Conservation (phyloP, 2,329 filamentous ascomycete species). For the Apiospora sp. region DNA sequence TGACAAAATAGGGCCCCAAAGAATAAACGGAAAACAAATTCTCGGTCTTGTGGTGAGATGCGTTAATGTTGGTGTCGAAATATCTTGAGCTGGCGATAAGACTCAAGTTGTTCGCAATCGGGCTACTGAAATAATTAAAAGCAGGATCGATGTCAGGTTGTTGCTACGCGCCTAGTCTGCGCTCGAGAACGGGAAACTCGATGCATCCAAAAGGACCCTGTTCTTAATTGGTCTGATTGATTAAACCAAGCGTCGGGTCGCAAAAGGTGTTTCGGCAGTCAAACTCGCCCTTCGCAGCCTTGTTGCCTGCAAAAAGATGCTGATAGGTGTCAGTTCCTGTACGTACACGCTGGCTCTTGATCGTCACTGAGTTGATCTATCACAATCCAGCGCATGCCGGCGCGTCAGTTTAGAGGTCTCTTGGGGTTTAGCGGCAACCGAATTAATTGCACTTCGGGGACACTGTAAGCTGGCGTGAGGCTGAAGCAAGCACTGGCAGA, state of each 20-base stretch:
- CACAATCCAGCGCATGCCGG: constrained; percentile 1
- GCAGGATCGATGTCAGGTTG: not conserved
- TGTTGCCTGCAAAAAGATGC: constrained; percentile 3
- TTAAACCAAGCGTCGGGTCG: not conserved
- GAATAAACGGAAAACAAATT: not conserved
- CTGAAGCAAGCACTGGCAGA: constrained; percentile 11
- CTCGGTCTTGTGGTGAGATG: not conserved
- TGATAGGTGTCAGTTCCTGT: constrained; percentile 15
- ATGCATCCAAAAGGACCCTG: constrained; percentile 11
- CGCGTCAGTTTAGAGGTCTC: constrained; percentile 4
- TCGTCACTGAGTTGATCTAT: constrained; percentile 15
- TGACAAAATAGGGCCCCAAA: not conserved
- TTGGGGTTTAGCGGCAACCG: constrained; percentile 12
- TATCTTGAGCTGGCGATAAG: constrained; percentile 5
- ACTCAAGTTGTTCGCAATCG: not conserved
- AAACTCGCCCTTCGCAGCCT: not conserved
- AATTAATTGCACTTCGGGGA: not conserved
- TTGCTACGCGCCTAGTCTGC: constrained; percentile 14
- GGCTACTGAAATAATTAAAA: not conserved
- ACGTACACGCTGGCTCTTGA: not conserved
- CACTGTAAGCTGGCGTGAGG: constrained; percentile 19
- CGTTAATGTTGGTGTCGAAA: not conserved
- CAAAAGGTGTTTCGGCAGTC: constrained; percentile 12
- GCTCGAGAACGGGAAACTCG: constrained; percentile 9
- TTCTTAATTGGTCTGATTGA: constrained; percentile 1